phyloP scores from a whole-genome alignment of 1,284 basidiomycete genomes.

The Marasmius sp. region DNA sequence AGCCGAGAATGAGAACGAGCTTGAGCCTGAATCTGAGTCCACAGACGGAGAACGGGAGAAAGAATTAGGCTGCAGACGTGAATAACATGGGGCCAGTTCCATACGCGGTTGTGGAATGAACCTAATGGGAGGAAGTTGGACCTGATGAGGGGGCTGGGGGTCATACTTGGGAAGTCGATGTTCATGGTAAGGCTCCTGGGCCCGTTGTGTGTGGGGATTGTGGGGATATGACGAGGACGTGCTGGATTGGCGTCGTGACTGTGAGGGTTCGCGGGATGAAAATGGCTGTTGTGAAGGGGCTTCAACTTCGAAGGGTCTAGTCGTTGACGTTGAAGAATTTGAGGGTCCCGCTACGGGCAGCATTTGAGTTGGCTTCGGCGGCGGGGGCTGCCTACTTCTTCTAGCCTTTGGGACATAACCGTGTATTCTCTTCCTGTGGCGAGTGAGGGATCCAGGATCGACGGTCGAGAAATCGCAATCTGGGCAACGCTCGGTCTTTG shows the following conservation, averaged over 20 bases:
- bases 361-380: not conserved
- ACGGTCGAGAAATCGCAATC: conserved; percentile 14
- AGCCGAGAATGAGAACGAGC: not conserved
- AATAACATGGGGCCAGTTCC: not conserved
- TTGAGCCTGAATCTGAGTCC: not conserved
- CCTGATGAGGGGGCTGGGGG: not conserved
- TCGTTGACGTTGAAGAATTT: not conserved
- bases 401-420: conserved; percentile 12
- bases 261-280: not conserved
- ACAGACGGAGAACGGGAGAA: not conserved
- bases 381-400: conserved; percentile 7
- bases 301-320: not conserved
- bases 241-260: not conserved
- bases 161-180: conserved; percentile 1
- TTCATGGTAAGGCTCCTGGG: not conserved
- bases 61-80: not conserved
- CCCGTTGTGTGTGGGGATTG: not conserved
- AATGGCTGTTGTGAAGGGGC: not conserved
- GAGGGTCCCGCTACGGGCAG: not conserved
- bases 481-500: conserved; percentile 11
- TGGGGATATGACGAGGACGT: not conserved
- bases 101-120: not conserved
- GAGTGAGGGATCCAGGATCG: conserved; percentile 12
- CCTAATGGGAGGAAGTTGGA: conserved; percentile 1
- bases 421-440: conserved; percentile 14